Base-by-base conservation (phyloP, 148 eudicot species). In the Arbutus unedo region DNA sequence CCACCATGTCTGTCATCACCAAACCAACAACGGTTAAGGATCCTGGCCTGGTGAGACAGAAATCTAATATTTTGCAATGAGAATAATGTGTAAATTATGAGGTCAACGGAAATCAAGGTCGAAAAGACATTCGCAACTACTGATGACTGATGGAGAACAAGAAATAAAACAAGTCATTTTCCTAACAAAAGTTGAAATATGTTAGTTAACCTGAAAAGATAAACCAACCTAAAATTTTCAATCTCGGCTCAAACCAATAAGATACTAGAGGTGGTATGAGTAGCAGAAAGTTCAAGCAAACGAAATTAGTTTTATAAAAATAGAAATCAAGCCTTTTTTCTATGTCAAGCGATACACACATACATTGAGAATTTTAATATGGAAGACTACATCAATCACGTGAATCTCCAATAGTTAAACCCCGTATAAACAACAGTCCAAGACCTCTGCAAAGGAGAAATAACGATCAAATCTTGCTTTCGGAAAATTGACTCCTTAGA, bases 1-100 rank as follows among this genome's bases (percentile, higher is more conserved):
- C 90, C 76, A 94, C 85, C 0, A 84, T 87, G 77, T 90, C 98
- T 96, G 91, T 83, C 72, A 79, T 25, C 83, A 85, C 25, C 80
- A 81, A 14, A 71, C n/a, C 23, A 80, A 80, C 10, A 25, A 66
- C 2, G 6, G 43, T 25, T 4, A 66, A 66, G 15, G 13, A 66
- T 25, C 44, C 13, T 66, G 71, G 67, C 67, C 64, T n/a, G 13
- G 25, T 21, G 38, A n/a, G 13, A 60, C 21, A 5, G 25, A 60
- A 60, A 60, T 60, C 67, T n/a, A 60, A 60, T 60, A n/a, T 59
- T 6, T 60, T 21, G 31, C 67, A 60, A 60, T n/a, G 11, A 31
- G 38, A 60, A 11, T 31, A 60, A 8, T 7, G 67, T 7, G 8
- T 2, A 60, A 60, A 60, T 3, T 3, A 19, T 60, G 19, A n/a